Conservation (phyloP, 106 monocot genomes). For the Dendrobium catenatum region DNA sequence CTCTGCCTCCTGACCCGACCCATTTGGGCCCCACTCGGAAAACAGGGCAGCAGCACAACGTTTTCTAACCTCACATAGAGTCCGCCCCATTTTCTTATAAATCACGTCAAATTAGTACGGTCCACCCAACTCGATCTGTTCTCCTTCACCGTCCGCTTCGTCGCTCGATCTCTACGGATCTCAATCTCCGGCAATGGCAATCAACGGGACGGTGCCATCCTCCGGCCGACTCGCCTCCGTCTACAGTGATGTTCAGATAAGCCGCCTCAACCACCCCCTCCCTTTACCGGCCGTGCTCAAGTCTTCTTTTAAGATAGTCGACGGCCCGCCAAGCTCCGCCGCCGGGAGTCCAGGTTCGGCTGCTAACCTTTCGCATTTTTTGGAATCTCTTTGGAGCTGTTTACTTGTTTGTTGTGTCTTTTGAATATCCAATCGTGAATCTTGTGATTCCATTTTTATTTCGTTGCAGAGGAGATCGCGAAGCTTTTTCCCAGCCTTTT, state of each 20-base stretch:
- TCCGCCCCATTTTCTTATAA: background rate
- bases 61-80: background rate
- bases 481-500: slow-evolving; percentile 82
- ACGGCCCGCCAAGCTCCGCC: slow-evolving; percentile 63
- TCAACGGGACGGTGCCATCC: slow-evolving; percentile 22
- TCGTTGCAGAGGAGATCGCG: slow-evolving; percentile 79
- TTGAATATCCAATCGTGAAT: background rate
- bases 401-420: background rate
- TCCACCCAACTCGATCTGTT: background rate
- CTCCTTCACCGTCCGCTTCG: background rate
- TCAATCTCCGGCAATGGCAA: background rate
- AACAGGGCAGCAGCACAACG: background rate
- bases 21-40: background rate
- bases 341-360: slow-evolving; percentile 62
- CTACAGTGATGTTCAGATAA: slow-evolving; percentile 85
- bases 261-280: slow-evolving; percentile 59
- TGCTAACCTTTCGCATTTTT: background rate
- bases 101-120: background rate
- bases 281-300: slow-evolving; percentile 72
- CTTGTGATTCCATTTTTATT: slow-evolving; percentile 1
- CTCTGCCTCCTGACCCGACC: background rate
- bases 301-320: slow-evolving; percentile 44
- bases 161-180: background rate
- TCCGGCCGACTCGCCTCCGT: slow-evolving; percentile 51
- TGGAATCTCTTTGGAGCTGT: background rate